These are phyloP conservation scores for Trametes sanguinea DNA, from an alignment of 768 basidiomycete species.

Conservation along the genomic window DNA sequence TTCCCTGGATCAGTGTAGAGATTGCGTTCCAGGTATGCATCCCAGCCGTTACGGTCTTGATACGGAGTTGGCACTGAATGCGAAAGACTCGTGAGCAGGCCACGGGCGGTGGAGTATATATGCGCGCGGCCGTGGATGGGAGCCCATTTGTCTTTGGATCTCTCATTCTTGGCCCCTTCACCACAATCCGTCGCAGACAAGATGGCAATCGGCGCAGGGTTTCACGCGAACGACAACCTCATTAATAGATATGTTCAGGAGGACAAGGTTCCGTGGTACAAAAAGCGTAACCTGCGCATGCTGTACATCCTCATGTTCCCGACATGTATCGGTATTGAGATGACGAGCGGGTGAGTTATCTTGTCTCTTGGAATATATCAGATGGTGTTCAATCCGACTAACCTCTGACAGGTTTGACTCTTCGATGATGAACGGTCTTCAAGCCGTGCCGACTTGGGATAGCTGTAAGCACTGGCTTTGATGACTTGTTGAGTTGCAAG, in stretches of 20 bases:
- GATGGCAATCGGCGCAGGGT: constrained; percentile 13
- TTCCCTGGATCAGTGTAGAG: constrained; percentile 23
- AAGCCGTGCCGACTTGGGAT: constrained; percentile 59
- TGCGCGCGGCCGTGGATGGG: neutral
- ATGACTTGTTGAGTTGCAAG: no score
- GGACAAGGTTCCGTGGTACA: constrained; percentile 62
- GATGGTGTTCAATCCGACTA: neutral
- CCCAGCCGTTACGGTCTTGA: neutral
- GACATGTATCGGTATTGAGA: constrained; percentile 62
- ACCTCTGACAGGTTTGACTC: constrained; percentile 49
- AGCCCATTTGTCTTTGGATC: neutral
- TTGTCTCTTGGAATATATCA: no score
- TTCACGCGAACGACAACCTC: neutral
- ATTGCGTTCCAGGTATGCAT: neutral
- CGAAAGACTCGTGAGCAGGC: constrained; percentile 2
- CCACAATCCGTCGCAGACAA: neutral
- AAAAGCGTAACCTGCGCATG: constrained; percentile 56
- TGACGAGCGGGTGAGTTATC: constrained; percentile 54
- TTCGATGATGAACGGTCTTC: constrained; percentile 64
- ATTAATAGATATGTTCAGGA: constrained; percentile 24
- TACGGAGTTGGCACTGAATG: neutral
- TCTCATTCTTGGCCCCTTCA: neutral
- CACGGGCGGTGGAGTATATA: neutral
- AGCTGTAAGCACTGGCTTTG: constrained; percentile 41
- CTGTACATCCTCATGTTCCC: constrained; percentile 61